phyloP scores from a whole-genome alignment of 768 basidiomycete genomes.

The Psilocybe sp. region DNA sequence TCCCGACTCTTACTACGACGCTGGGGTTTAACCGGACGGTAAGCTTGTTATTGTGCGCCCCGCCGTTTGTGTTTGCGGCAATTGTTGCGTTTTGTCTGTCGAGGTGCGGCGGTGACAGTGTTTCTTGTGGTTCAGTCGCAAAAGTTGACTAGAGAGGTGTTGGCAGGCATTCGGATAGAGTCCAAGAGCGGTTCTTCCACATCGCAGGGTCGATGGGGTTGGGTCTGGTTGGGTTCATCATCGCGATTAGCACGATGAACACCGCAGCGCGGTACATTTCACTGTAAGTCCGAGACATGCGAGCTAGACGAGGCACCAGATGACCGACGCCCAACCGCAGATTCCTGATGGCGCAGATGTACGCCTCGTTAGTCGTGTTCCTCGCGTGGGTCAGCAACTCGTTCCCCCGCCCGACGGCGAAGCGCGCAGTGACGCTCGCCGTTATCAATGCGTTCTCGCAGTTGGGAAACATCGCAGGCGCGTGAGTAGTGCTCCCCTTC shows the following conservation, averaged over 20 bases:
- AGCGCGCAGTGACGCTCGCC: constrained; percentile 80
- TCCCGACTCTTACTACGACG: constrained; percentile 75
- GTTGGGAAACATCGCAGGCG: constrained; percentile 81
- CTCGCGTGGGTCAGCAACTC: constrained; percentile 48
- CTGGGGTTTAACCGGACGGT: constrained; percentile 67
- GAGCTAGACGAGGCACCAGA: constrained; percentile 22
- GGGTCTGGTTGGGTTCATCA: constrained; percentile 71
- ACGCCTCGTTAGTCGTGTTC: constrained; percentile 66
- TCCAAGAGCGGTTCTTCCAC: constrained; percentile 74
- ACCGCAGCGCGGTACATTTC: constrained; percentile 69
- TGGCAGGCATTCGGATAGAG: constrained; percentile 72
- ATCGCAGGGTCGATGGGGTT: constrained; percentile 51
- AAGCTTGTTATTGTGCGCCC: constrained; percentile 74
- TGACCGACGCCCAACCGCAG: constrained; percentile 5
- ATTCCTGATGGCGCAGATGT: constrained; percentile 78
- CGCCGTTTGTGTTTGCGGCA: constrained; percentile 70
- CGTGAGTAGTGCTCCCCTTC: constrained; percentile 41
- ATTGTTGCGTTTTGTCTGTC: constrained; percentile 50
- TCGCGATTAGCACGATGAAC: constrained; percentile 70
- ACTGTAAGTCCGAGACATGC: constrained; percentile 33
- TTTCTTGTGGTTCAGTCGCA: too few relatives aligned
- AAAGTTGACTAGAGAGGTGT: background rate
- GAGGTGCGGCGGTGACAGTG: constrained; percentile 42
- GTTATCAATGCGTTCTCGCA: constrained; percentile 79
- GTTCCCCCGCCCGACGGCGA: constrained; percentile 74